These are phyloP conservation scores for Seiridium unicorne DNA, from an alignment of 2,329 filamentous ascomycete genomes.

Conservation along the genomic window DNA sequence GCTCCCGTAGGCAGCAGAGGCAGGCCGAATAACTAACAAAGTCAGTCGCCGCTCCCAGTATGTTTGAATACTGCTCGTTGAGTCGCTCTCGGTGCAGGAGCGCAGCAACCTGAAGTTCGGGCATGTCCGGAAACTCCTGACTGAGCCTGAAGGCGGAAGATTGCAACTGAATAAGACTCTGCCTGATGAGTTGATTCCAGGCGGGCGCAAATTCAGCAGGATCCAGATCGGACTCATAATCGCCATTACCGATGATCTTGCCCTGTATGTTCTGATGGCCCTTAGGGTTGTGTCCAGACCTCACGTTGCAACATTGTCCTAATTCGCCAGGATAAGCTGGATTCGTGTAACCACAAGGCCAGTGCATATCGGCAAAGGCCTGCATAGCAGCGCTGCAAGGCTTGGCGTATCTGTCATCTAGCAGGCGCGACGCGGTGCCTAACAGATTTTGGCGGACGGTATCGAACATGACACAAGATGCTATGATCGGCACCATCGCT, in stretches of 20 bases:
- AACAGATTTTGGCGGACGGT: constrained; percentile 28
- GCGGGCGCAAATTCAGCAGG: constrained; percentile 18
- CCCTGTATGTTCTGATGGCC: constrained; percentile 30
- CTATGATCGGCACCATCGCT: constrained; percentile 28
- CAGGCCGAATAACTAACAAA: constrained; percentile 29
- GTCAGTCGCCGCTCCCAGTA: constrained; percentile 22
- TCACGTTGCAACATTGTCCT: constrained; percentile 28
- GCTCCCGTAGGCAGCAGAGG: constrained; percentile 28
- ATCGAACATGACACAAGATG: constrained; percentile 31
- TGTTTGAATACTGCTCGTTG: constrained; percentile 28
- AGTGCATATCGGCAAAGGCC: constrained; percentile 28
- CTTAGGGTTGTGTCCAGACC: constrained; percentile 29
- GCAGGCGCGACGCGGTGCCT: constrained; percentile 27
- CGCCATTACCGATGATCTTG: constrained; percentile 30
- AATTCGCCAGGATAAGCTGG: constrained; percentile 19
- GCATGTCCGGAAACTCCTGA: constrained; percentile 24
- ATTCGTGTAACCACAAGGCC: constrained; percentile 26
- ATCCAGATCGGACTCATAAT: constrained; percentile 27
- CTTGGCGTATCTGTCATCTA: constrained; percentile 28
- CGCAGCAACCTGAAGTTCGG: constrained; percentile 26
- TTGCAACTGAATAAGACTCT: constrained; percentile 25
- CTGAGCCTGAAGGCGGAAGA: constrained; percentile 23
- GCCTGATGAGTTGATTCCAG: constrained; percentile 26
- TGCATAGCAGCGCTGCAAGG: constrained; percentile 27
- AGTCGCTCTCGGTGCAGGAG: constrained; percentile 27